Conservation (phyloP, 2,329 filamentous ascomycete genomes). For the Fusarium secorum region DNA sequence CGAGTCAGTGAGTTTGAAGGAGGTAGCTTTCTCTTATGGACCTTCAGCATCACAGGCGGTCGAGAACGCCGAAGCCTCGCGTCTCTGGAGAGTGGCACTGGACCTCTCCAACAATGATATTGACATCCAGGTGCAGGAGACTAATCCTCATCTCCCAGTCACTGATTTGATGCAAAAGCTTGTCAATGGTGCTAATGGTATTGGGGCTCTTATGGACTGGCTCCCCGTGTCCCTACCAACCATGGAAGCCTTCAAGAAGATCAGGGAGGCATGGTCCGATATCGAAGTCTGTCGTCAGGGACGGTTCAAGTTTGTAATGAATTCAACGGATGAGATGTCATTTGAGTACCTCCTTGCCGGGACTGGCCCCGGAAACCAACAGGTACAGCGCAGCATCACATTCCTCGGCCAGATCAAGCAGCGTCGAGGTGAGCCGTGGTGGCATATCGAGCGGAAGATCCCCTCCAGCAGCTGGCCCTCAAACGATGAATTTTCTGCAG, state of each 20-base stretch:
- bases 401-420: slow-evolving; percentile 62
- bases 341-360: slow-evolving; percentile 60
- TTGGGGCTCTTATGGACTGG: slow-evolving; percentile 60
- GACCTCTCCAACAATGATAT: slow-evolving; percentile 64
- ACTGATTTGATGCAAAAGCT: slow-evolving; percentile 65
- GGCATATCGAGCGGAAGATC: slow-evolving; percentile 57
- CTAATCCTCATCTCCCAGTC: slow-evolving; percentile 73
- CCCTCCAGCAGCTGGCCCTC: slow-evolving; percentile 9
- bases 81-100: slow-evolving; percentile 63
- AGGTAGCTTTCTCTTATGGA: slow-evolving; percentile 75
- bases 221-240: slow-evolving; percentile 70
- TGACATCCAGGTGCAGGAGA: slow-evolving; percentile 64
- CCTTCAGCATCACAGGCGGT: slow-evolving; percentile 31
- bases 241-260: slow-evolving; percentile 65
- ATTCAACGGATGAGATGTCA: slow-evolving; percentile 64
- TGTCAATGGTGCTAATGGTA: slow-evolving; percentile 64
- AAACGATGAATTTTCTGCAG: slow-evolving; percentile 49
- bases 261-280: slow-evolving; percentile 64
- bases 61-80: slow-evolving; percentile 3
- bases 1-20: slow-evolving; percentile 66
- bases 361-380: slow-evolving; percentile 33
- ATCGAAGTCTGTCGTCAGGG: slow-evolving; percentile 54
- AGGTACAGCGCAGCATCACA: slow-evolving; percentile 50
- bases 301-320: slow-evolving; percentile 59
- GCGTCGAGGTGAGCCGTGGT: slow-evolving; percentile 59